A percentile compares a stretch with the other conserved stretches of the same genome.
phyloP scores from a whole-genome alignment of 495 filamentous ascomycete genomes.

The Hyphodiscus hymeniophilus region DNA sequence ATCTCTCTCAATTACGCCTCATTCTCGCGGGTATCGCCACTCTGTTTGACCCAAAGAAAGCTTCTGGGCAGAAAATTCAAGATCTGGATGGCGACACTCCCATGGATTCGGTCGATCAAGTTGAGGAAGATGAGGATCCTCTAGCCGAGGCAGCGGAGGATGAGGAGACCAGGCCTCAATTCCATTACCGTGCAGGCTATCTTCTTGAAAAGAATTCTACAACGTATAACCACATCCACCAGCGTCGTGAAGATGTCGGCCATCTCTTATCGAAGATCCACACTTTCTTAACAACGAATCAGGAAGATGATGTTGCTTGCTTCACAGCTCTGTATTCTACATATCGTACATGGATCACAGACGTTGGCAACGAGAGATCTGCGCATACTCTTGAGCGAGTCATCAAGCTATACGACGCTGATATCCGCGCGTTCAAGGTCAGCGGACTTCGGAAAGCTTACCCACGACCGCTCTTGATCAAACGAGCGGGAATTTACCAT shows the following conservation, averaged over 20 bases:
- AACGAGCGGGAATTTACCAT: constrained; percentile 90
- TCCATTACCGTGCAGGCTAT: constrained; percentile 81
- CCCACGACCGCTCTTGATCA: constrained; percentile 77
- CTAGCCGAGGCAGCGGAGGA: constrained; percentile 68
- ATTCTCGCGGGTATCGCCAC: constrained; percentile 81
- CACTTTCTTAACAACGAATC: constrained; percentile 69
- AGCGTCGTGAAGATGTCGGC: constrained; percentile 72
- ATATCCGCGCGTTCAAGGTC: constrained; percentile 88
- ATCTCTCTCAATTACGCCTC: constrained; percentile 76
- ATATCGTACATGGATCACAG: constrained; percentile 93
- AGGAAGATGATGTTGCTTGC: constrained; percentile 92
- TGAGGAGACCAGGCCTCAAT: constrained; percentile 70
- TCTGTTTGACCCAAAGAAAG: constrained; percentile 73
- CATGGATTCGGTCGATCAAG: constrained; percentile 33
- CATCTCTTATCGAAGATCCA: constrained; percentile 75
- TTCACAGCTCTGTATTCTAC: constrained; percentile 89
- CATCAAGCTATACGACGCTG: constrained; percentile 68
- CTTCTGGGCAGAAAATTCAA: constrained; percentile 39
- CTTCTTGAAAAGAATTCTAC: constrained; percentile 50
- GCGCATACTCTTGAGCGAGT: constrained; percentile 89
- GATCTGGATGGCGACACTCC: constrained; percentile 31
- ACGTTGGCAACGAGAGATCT: constrained; percentile 92
- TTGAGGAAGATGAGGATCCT: constrained; percentile 50
- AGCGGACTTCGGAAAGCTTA: constrained; percentile 88
- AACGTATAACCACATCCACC: constrained; percentile 69